A percentile compares a stretch with the other conserved stretches of the same genome.
These are phyloP conservation scores for Ophiocordyceps camponoti-rufipedis DNA, from an alignment of 2,329 filamentous ascomycete species.

Conservation along the genomic window DNA sequence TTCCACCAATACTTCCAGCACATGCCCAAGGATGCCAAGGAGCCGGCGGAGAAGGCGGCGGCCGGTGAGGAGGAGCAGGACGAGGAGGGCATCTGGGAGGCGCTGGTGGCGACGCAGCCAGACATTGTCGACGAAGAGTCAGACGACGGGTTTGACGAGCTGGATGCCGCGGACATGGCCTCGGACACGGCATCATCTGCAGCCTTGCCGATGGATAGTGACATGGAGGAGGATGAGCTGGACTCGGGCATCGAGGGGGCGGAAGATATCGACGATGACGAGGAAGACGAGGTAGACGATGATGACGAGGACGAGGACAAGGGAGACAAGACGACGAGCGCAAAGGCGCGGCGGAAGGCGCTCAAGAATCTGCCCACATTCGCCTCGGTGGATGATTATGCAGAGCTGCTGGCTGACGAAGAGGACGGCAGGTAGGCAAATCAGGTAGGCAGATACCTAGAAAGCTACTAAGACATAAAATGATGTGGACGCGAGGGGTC, in stretches of 20 bases:
- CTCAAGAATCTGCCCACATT: constrained; percentile 83
- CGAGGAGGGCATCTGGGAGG: constrained; percentile 82
- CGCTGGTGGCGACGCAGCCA: constrained; percentile 63
- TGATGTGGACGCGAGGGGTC: too few species aligned
- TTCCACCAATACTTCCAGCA: constrained; percentile 94
- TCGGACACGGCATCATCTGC: constrained; percentile 25
- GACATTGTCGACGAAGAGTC: constrained; percentile 36
- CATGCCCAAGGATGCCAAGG: constrained; percentile 42
- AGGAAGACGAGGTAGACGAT: constrained; percentile 37
- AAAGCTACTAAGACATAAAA: too few species aligned
- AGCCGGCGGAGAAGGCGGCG: constrained; percentile 33
- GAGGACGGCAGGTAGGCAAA: constrained; percentile 27
- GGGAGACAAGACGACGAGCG: constrained; percentile 3
- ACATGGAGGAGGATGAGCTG: constrained; percentile 26
- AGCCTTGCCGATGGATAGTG: constrained; percentile 20
- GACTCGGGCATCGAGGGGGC: constrained; percentile 23
- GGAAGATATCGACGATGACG: constrained; percentile 12
- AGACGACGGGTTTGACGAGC: constrained; percentile 29
- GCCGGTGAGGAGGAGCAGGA: constrained; percentile 31
- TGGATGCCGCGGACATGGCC: constrained; percentile 29
- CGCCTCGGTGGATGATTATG: constrained; percentile 87
- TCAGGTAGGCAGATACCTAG: not conserved
- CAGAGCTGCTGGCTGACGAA: constrained; percentile 60
- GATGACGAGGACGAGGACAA: constrained; percentile 30
- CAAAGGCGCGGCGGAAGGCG: constrained; percentile 52